phyloP scores from a whole-genome alignment of 495 filamentous ascomycete species.

The Paragyromitra xinjiangensis region DNA sequence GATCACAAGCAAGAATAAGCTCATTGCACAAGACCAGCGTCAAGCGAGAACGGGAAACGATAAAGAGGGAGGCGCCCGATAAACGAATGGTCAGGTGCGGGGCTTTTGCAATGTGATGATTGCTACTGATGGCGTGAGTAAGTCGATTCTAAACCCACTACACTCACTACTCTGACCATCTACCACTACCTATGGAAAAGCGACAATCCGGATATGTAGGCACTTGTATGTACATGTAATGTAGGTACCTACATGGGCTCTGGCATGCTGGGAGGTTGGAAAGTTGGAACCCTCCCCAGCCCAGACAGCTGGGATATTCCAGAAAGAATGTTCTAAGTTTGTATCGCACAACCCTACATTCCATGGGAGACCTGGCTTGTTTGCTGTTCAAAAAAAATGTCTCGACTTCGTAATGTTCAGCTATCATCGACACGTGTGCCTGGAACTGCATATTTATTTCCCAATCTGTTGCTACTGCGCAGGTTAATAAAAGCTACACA shows the following conservation, averaged over 20 bases:
- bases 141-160: constrained; percentile 2
- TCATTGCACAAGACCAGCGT: constrained; percentile 31
- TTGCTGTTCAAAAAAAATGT: constrained; percentile 35
- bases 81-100: constrained; percentile 45
- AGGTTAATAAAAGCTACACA: constrained; percentile 9
- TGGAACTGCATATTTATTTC: constrained; percentile 16
- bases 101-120: constrained; percentile 20
- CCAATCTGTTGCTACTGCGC: constrained; percentile 4
- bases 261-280: constrained; percentile 30
- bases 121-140: constrained; percentile 17
- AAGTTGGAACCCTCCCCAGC: constrained; percentile 28
- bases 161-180: neutral
- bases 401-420: constrained; percentile 32
- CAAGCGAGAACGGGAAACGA: constrained; percentile 38
- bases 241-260: constrained; percentile 32
- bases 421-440: constrained; percentile 35
- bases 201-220: constrained; percentile 29
- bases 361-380: constrained; percentile 29
- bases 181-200: constrained; percentile 17
- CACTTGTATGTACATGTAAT: constrained; percentile 23
- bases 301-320: constrained; percentile 39
- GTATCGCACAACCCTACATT: constrained; percentile 16
- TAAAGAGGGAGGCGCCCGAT: constrained; percentile 36
- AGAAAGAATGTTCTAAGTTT: constrained; percentile 34
- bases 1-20: constrained; percentile 36